phyloP scores from a whole-genome alignment of 345 rosid species.

The Punica granatum region DNA sequence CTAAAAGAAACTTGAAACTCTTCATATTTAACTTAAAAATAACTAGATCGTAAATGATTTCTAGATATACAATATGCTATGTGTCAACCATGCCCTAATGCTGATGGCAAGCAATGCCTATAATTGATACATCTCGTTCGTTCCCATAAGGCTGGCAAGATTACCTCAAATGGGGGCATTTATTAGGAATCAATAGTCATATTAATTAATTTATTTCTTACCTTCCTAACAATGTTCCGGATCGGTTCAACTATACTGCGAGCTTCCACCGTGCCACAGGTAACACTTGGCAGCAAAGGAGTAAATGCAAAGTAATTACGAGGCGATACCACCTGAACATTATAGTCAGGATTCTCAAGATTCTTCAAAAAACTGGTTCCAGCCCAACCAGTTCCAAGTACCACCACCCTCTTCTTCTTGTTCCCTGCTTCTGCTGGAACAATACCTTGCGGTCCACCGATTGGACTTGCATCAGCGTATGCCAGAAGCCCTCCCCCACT shows the following conservation, averaged over 20 bases:
- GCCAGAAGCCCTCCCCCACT: slow-evolving; percentile 90
- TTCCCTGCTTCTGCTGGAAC: slow-evolving; percentile 31
- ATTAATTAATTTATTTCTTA: slow-evolving; percentile 9
- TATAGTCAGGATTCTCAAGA: slow-evolving; percentile 52
- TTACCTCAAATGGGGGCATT: not conserved
- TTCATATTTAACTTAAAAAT: not conserved
- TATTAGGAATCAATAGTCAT: not conserved
- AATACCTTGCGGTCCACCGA: slow-evolving; percentile 21
- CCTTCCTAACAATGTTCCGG: slow-evolving; percentile 83
- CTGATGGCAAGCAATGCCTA: not conserved
- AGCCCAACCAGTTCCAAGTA: slow-evolving; percentile 99
- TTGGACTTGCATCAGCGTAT: slow-evolving; percentile 59
- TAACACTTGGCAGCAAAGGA: slow-evolving; percentile 93
- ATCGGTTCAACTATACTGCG: slow-evolving; percentile 95
- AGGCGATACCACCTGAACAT: slow-evolving; percentile 88
- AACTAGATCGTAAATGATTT: no score
- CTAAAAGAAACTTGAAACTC: not conserved
- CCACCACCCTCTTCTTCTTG: slow-evolving; percentile 85
- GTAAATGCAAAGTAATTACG: slow-evolving; percentile 98
- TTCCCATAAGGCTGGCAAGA: not conserved
- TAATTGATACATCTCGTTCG: not conserved
- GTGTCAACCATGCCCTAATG: no score
- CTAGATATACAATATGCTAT: no score
- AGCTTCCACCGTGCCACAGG: slow-evolving; percentile 95
- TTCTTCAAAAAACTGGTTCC: slow-evolving; percentile 86